These are phyloP conservation scores for Chondrus crispus DNA, from an alignment of 23 red algal genomes.

Conservation along the genomic window DNA sequence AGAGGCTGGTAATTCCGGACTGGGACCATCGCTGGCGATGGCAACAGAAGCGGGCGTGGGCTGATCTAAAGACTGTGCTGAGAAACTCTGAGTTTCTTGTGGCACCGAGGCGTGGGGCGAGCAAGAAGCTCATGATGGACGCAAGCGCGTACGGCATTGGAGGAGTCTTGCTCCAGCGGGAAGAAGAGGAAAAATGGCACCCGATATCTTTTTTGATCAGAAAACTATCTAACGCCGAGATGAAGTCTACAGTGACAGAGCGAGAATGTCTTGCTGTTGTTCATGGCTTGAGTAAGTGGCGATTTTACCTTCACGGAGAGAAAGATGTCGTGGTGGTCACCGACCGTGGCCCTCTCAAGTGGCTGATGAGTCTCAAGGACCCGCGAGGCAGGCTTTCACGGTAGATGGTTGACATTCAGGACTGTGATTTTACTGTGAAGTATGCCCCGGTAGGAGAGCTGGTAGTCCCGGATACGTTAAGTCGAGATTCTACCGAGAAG, in stretches of 20 bases:
- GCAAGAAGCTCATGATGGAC: not conserved
- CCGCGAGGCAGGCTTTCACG: not conserved
- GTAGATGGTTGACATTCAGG: not conserved
- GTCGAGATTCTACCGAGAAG: not conserved
- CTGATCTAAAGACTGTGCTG: not conserved
- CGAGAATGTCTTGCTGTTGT: not conserved
- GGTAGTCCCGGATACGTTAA: not conserved
- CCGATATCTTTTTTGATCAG: not conserved
- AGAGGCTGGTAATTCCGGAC: not conserved
- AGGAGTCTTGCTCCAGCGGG: not conserved
- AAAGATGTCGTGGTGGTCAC: not conserved
- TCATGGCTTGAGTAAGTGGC: not conserved
- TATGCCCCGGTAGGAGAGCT: not conserved
- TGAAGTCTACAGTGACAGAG: not conserved
- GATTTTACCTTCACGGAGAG: not conserved
- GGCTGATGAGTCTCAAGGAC: not conserved
- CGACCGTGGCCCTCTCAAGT: not conserved
- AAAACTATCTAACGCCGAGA: not conserved
- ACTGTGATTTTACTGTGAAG: not conserved
- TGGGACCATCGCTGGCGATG: not conserved
- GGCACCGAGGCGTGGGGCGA: not conserved
- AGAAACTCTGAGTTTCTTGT: not conserved
- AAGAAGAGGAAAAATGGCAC: not conserved
- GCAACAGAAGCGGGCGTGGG: not conserved
- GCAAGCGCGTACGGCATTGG: not conserved